Base-by-base conservation (phyloP, 2,329 filamentous ascomycete species). In the Aspergillus hortae region DNA sequence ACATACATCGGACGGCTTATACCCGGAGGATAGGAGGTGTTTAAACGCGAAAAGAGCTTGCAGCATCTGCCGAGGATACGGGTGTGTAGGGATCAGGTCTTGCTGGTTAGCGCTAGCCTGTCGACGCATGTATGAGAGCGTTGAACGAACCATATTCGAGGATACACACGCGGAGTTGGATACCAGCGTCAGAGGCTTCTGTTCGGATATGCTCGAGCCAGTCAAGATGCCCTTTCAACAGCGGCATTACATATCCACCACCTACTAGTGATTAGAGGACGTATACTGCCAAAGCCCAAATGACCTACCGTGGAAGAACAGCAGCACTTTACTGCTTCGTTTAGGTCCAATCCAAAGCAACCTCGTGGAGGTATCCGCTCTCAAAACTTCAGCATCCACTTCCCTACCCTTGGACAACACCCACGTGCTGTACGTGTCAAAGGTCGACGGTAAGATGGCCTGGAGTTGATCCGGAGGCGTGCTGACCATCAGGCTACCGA, bases 231-330 rank as follows among this genome's bases (percentile, higher is more conserved):
- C 51, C 61, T 38, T 48, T 19, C 6, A 53, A 61, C 25, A 63
- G 48, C n/a, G 61, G 58, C 58, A 63, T 61, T 11, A 61, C 59
- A 52, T 63, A 63, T 6, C 59, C 61, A 5, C 59, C 61, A 21
- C 59, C 61, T 61, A 32, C n/a, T 23, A 14, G 17, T 27, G 6
- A 10, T 38, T 27, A n/a, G 41, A 19, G 19, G 3, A 3, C 19
- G 19, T 19, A 19, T 19, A 19, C 19, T 19, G 19, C 19, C 19
- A 19, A 3, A 3, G 19, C 19, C 2, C 19, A 19, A 46, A 6
- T 6, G 7, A 19, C 32, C 17, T 54, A 62, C 60, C 60, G 19
- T 62, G 60, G 35, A 62, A 61, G 43, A 62, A 62, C 14, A 62
- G 51, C 6, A 61, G 35, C 5, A 62, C 58, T 12, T 59, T 57